Percentiles rank a stretch among this genome's conserved stretches.
Evolutionary conservation across 1,284 basidiomycete genomes (phyloP).

Genomic region (Caloboletus inedulis): DNA sequence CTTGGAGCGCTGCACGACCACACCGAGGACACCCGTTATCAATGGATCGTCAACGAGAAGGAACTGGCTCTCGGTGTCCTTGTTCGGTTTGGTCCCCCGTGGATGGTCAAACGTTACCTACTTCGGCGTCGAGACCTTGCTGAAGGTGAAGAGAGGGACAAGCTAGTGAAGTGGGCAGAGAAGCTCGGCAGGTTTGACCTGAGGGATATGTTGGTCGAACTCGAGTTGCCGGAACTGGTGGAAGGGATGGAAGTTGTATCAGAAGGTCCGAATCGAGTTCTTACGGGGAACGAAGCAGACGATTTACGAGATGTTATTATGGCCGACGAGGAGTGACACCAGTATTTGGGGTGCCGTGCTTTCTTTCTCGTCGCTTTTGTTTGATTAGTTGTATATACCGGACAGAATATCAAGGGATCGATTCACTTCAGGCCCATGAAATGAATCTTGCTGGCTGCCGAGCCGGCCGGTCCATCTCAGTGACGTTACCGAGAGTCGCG

Average conservation of each 20-base stretch:
- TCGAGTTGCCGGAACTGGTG: constrained; percentile 18
- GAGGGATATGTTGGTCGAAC: constrained; percentile 19
- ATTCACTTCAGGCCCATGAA: not conserved
- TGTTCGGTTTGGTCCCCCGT: constrained; percentile 24
- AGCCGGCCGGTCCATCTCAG: not conserved
- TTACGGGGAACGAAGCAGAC: not conserved
- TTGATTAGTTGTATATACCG: not conserved
- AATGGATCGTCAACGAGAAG: constrained; percentile 28
- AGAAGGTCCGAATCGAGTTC: not conserved
- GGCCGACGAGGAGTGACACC: constrained; percentile 2
- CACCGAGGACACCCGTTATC: constrained; percentile 21
- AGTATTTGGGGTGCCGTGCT: no score
- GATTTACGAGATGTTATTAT: constrained; percentile 9
- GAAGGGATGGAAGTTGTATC: constrained; percentile 11
- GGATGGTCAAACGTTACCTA: constrained; percentile 31
- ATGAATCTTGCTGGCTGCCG: not conserved
- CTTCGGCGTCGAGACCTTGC: constrained; percentile 23
- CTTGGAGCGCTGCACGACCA: constrained; percentile 29
- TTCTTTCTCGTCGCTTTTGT: not conserved
- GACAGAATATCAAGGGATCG: not conserved
- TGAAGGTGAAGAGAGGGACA: constrained; percentile 16
- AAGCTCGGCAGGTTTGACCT: constrained; percentile 27
- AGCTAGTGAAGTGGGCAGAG: constrained; percentile 17
- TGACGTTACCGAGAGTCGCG: not conserved
- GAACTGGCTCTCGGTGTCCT: constrained; percentile 27